Conservation (phyloP, 2,329 filamentous ascomycete genomes). For the Ophiosphaerella korrae region DNA sequence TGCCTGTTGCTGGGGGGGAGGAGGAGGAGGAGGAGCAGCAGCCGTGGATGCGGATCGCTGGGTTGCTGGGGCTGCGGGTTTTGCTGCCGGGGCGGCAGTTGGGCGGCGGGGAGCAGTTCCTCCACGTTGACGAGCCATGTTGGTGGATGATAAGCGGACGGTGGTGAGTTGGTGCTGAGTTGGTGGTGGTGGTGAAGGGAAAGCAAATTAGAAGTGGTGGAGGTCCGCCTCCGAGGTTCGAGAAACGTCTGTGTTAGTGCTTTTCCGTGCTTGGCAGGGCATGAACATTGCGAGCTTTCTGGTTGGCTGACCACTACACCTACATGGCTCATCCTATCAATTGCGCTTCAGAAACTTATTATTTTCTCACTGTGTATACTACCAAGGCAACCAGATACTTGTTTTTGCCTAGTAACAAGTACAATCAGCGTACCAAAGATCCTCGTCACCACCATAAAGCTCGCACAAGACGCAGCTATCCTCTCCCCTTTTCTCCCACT, state of each 20-base stretch:
- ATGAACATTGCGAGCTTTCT: constrained; percentile 4
- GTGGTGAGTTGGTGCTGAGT: constrained; percentile 4
- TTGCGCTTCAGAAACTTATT: too few relatives aligned
- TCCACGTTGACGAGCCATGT: constrained; percentile 58
- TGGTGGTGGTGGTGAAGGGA: constrained; percentile 4
- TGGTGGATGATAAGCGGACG: constrained; percentile 18
- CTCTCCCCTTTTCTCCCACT: neutral
- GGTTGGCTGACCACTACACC: too few relatives aligned
- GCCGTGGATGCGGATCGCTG: constrained; percentile 72
- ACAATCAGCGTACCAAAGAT: too few relatives aligned
- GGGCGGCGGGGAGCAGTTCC: constrained; percentile 52
- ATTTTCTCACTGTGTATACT: too few relatives aligned
- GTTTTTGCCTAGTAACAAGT: too few relatives aligned
- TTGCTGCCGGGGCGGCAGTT: constrained; percentile 46
- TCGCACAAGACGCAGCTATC: too few relatives aligned
- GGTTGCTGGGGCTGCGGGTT: constrained; percentile 60
- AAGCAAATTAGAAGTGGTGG: constrained; percentile 21
- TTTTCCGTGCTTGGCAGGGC: constrained; percentile 13
- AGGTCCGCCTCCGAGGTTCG: constrained; percentile 27
- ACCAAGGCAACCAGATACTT: too few relatives aligned
- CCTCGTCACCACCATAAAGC: too few relatives aligned
- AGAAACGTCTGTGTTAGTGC: constrained; percentile 33
- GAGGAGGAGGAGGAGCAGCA: constrained; percentile 50
- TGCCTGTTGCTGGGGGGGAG: constrained; percentile 56
- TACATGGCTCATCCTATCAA: too few relatives aligned